These are phyloP conservation scores for Thalassiosira livingstoniorum DNA, from an alignment of 352 stramenopile species.

Conservation along the genomic window DNA sequence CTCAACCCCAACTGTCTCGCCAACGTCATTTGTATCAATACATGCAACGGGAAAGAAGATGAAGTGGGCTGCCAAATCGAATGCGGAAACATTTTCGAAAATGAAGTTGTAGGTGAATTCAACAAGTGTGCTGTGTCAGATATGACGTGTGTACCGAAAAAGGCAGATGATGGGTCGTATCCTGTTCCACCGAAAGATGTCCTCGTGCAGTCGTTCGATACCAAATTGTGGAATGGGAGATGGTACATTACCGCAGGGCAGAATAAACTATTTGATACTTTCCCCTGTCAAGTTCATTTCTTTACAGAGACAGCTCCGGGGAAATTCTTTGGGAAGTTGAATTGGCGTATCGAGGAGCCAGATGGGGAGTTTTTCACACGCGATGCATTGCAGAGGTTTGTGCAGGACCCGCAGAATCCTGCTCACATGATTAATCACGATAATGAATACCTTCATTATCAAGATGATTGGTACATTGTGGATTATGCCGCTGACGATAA, in stretches of 20 bases:
- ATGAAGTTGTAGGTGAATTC: slow-evolving; percentile 88
- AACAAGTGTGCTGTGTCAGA: slow-evolving; percentile 89
- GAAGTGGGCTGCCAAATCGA: slow-evolving; percentile 88
- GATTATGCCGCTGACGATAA: slow-evolving; percentile 85
- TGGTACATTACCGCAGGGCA: slow-evolving; percentile 89
- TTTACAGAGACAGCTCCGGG: slow-evolving; percentile 86
- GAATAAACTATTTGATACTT: slow-evolving; percentile 88
- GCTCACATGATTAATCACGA: slow-evolving; percentile 89
- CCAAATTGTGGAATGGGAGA: slow-evolving; percentile 84
- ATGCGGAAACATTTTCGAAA: slow-evolving; percentile 89
- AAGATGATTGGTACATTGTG: slow-evolving; percentile 91
- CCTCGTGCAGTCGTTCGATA: slow-evolving; percentile 84
- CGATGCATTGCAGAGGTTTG: slow-evolving; percentile 87
- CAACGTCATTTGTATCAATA: slow-evolving; percentile 89
- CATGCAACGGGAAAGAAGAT: slow-evolving; percentile 84
- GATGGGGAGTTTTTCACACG: slow-evolving; percentile 90
- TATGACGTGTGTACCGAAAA: slow-evolving; percentile 87
- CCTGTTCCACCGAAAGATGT: slow-evolving; percentile 74
- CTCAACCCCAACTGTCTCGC: slow-evolving; percentile 88
- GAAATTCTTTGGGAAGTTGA: slow-evolving; percentile 87
- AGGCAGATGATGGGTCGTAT: slow-evolving; percentile 85
- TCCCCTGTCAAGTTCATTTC: slow-evolving; percentile 90
- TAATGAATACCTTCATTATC: slow-evolving; percentile 91
- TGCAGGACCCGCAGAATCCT: slow-evolving; percentile 85
- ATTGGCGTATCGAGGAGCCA: slow-evolving; percentile 88